Percentiles rank a stretch among this genome's conserved stretches.
Conservation (phyloP, 2,329 filamentous ascomycete species). For the Alternaria sp. region DNA sequence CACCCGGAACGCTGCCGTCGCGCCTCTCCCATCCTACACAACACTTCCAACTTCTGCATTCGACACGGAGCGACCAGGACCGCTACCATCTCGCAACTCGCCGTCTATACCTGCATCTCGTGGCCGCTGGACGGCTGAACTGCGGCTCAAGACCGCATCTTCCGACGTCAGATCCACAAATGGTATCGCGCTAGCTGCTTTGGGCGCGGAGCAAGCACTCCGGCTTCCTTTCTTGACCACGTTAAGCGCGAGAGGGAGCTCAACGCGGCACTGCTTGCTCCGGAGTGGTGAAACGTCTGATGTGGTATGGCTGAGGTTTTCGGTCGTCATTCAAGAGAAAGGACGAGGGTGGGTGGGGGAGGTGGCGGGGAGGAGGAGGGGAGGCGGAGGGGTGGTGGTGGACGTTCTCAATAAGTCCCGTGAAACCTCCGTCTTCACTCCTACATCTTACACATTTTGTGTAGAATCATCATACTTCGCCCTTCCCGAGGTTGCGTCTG, state of each 20-base stretch:
- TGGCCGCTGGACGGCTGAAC: conserved; percentile 17
- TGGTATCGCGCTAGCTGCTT: conserved; percentile 20
- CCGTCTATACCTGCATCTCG: conserved; percentile 17
- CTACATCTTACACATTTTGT: too few species aligned
- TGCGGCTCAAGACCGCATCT: conserved; percentile 23
- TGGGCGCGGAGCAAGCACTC: conserved; percentile 27
- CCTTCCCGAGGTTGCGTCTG: background rate
- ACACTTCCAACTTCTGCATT: conserved; percentile 10
- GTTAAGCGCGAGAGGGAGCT: conserved; percentile 34
- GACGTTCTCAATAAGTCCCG: too few species aligned
- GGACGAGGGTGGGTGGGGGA: too few species aligned
- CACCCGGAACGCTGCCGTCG: conserved; percentile 5
- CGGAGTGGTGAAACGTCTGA: conserved; percentile 31
- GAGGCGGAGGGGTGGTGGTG: too few species aligned
- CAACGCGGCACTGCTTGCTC: conserved; percentile 34
- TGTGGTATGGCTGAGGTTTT: conserved; percentile 27
- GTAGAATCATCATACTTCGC: too few species aligned
- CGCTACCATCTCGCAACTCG: conserved; percentile 23
- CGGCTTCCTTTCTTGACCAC: conserved; percentile 21
- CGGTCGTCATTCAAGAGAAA: conserved; percentile 7
- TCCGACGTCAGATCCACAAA: conserved; percentile 21
- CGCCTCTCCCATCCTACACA: conserved; percentile 1
- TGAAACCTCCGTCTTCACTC: too few species aligned
- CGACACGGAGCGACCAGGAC: conserved; percentile 29
- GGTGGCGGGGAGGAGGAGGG: too few species aligned